Percentiles rank a stretch among this genome's conserved stretches.
These are phyloP conservation scores for Senna tora DNA, from an alignment of 306 rosid genomes.

Conservation along the genomic window DNA sequence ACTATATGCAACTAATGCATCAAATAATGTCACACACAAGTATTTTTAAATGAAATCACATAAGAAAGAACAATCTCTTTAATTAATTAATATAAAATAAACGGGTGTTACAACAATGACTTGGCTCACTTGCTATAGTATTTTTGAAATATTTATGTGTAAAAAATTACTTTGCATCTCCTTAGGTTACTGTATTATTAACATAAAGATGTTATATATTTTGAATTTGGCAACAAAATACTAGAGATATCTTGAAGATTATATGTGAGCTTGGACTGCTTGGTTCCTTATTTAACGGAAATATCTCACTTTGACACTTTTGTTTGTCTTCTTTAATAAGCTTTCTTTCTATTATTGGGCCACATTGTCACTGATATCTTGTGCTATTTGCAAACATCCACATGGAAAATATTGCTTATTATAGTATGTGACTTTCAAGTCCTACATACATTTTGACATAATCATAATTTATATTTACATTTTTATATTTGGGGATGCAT, in stretches of 20 bases:
- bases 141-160: background rate
- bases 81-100: no score
- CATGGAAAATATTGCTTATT: slow-evolving; percentile 1
- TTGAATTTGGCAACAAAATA: slow-evolving; percentile 5
- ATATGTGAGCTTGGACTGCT: background rate
- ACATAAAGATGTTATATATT: background rate
- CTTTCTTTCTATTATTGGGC: slow-evolving; percentile 2
- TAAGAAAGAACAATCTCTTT: no score
- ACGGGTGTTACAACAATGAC: no score
- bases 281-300: slow-evolving; percentile 13
- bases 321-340: slow-evolving; percentile 7
- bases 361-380: background rate
- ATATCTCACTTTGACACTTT: slow-evolving; percentile 8
- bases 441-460: no score
- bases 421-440: slow-evolving; percentile 11
- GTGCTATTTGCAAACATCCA: no score
- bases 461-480: no score
- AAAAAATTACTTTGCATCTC: background rate
- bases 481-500: no score
- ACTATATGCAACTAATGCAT: no score
- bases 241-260: slow-evolving; percentile 24
- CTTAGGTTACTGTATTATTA: background rate
- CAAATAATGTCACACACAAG: no score
- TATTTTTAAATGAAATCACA: no score
- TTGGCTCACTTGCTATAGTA: background rate